A percentile compares a stretch with the other conserved stretches of the same genome.
Evolutionary conservation across 225 moss, liverwort and hornwort genomes (phyloP).

Genomic region (Antitrichia curtipendula): DNA sequence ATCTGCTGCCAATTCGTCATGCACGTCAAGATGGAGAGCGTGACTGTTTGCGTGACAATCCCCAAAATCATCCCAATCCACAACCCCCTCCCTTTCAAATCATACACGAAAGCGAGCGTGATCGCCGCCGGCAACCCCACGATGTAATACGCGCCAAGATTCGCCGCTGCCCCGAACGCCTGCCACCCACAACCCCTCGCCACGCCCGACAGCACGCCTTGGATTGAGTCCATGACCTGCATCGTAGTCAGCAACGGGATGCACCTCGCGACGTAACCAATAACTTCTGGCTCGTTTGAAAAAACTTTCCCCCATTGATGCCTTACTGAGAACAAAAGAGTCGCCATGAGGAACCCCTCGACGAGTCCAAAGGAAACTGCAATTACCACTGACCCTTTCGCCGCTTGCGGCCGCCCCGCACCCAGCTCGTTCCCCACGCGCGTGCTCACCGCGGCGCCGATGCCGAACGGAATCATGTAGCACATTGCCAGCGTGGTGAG

Average conservation of each 20-base stretch:
- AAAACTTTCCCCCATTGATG: constrained; percentile 20
- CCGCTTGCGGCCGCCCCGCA: constrained; percentile 41
- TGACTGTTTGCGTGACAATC: constrained; percentile 8
- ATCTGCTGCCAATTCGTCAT: constrained; percentile 48
- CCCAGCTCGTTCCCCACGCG: constrained; percentile 72
- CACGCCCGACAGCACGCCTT: constrained; percentile 48
- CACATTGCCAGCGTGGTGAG: constrained; percentile 34
- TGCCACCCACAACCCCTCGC: constrained; percentile 63
- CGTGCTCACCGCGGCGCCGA: constrained; percentile 48
- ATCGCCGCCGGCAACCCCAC: constrained; percentile 48
- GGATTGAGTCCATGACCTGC: constrained; percentile 34
- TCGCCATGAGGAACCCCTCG: constrained; percentile 8
- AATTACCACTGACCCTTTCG: constrained; percentile 27
- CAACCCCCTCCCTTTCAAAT: constrained; percentile 36
- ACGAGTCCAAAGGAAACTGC: constrained; percentile 1
- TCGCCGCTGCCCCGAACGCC: constrained; percentile 36
- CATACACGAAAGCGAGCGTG: constrained; percentile 30
- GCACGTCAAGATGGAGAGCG: constrained; percentile 21
- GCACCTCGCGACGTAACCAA: constrained; percentile 29
- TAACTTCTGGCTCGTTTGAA: constrained; percentile 32
- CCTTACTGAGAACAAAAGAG: not conserved
- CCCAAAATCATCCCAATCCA: constrained; percentile 49
- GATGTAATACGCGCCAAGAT: constrained; percentile 51
- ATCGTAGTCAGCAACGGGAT: constrained; percentile 18
- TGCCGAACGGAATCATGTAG: constrained; percentile 47